Percentiles rank a stretch among this genome's conserved stretches.
Evolutionary conservation across 257 asterid genomes (phyloP).

Genomic region (Jasminum sambac): DNA sequence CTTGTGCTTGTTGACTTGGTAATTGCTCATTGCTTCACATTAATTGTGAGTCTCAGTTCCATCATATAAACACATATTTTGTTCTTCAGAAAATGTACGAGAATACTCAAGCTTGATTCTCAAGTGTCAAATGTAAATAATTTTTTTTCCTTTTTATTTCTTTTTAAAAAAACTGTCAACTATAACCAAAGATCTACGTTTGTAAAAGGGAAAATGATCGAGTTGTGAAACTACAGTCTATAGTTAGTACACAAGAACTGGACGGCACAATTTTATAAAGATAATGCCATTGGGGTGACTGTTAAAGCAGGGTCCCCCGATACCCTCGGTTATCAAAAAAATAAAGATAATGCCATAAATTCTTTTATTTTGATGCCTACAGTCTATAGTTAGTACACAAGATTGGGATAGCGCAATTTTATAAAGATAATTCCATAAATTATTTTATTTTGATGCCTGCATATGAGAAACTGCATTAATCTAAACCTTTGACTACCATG

Average conservation of each 20-base stretch:
- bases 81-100: not conserved
- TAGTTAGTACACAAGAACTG: not conserved
- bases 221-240: not conserved
- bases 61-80: slow-evolving; percentile 1
- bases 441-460: not conserved
- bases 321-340: too few species aligned
- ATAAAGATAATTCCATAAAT: not conserved
- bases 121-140: not conserved
- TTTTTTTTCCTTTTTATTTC: not conserved
- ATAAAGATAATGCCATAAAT: not conserved
- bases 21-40: not conserved
- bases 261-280: not conserved
- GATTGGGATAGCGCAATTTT: too few species aligned
- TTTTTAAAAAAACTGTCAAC: not conserved
- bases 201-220: not conserved
- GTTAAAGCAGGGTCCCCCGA: too few species aligned
- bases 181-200: not conserved
- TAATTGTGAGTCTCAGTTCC: not conserved
- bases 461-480: not conserved
- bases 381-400: too few species aligned
- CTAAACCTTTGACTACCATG: not conserved
- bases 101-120: slow-evolving; percentile 3
- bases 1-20: not conserved
- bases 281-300: too few species aligned
- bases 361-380: not conserved